Conservation (phyloP, 2,329 filamentous ascomycete species). For the Exophiala oligosperma region DNA sequence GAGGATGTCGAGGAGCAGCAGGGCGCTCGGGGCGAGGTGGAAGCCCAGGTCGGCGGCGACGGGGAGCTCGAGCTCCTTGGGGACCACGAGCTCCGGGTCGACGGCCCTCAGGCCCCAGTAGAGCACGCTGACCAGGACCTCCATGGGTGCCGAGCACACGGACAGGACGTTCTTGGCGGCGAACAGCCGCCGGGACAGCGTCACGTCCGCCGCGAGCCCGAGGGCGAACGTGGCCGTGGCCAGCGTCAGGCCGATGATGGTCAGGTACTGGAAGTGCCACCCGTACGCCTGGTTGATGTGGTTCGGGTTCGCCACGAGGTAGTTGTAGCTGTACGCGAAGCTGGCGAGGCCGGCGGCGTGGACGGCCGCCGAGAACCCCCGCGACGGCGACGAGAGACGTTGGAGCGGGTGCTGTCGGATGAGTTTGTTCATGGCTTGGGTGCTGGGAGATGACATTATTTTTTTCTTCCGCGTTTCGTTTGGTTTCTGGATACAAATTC, state of each 20-base stretch:
- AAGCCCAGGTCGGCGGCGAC: slow-evolving; percentile 43
- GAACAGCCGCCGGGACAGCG: slow-evolving; percentile 54
- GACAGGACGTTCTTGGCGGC: slow-evolving; percentile 58
- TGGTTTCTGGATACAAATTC: too few species aligned
- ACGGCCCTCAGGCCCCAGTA: slow-evolving; percentile 61
- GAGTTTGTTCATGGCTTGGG: slow-evolving; percentile 18
- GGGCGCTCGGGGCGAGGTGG: slow-evolving; percentile 54
- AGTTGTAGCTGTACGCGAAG: slow-evolving; percentile 47
- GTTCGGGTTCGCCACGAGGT: slow-evolving; percentile 45
- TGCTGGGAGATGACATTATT: neutral
- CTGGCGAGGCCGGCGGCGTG: slow-evolving; percentile 43
- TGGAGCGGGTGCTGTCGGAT: slow-evolving; percentile 44
- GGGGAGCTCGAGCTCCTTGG: slow-evolving; percentile 26
- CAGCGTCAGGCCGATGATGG: slow-evolving; percentile 60
- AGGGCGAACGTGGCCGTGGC: slow-evolving; percentile 56
- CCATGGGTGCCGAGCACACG: slow-evolving; percentile 59
- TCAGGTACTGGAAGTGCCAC: slow-evolving; percentile 67
- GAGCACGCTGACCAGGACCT: slow-evolving; percentile 59
- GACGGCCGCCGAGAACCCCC: slow-evolving; percentile 43
- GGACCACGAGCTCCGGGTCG: slow-evolving; percentile 31
- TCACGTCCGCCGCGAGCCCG: slow-evolving; percentile 58
- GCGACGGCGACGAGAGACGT: slow-evolving; percentile 43
- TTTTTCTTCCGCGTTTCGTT: too few species aligned
- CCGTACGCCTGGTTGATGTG: slow-evolving; percentile 59
- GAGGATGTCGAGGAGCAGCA: slow-evolving; percentile 57